Conservation (phyloP, 176 grass and related monocot genomes). For the Urochloa ruziziensis region DNA sequence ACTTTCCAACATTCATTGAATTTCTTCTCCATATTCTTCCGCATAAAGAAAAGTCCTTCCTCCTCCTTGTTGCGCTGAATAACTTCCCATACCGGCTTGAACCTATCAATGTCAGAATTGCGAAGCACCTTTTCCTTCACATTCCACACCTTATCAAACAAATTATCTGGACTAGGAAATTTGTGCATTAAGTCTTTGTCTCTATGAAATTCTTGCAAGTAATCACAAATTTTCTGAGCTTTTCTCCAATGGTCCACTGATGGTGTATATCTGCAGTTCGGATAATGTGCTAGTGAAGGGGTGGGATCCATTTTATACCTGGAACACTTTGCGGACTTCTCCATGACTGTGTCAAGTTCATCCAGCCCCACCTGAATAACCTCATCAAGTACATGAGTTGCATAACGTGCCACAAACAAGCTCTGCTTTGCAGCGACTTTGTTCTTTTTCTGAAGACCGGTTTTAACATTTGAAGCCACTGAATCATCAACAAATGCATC, state of each 20-base stretch:
- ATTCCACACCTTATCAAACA: slow-evolving; percentile 5
- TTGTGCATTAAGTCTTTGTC: background rate
- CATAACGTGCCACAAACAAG: slow-evolving; percentile 36
- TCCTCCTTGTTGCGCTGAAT: background rate
- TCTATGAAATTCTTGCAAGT: slow-evolving; percentile 20
- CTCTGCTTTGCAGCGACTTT: background rate
- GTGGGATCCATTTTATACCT: background rate
- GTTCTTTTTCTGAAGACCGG: slow-evolving; percentile 5
- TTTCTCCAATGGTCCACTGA: slow-evolving; percentile 1
- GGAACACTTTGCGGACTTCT: background rate
- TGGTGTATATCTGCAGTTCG: slow-evolving; percentile 2
- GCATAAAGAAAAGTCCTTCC: background rate
- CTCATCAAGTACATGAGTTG: slow-evolving; percentile 33
- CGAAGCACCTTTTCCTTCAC: background rate
- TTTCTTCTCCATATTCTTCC: slow-evolving; percentile 18
- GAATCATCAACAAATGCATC: slow-evolving; percentile 31
- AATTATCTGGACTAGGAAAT: background rate
- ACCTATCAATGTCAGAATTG: background rate
- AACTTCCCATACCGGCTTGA: background rate
- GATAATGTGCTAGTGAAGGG: background rate
- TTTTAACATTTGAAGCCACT: slow-evolving; percentile 21
- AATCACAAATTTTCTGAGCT: slow-evolving; percentile 7
- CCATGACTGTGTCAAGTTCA: slow-evolving; percentile 32
- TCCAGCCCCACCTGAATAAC: slow-evolving; percentile 37
- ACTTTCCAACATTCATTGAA: slow-evolving; percentile 16